These are phyloP conservation scores for Kodamaea anthophila DNA, from an alignment of 1,139 yeast genomes.

Conservation along the genomic window DNA sequence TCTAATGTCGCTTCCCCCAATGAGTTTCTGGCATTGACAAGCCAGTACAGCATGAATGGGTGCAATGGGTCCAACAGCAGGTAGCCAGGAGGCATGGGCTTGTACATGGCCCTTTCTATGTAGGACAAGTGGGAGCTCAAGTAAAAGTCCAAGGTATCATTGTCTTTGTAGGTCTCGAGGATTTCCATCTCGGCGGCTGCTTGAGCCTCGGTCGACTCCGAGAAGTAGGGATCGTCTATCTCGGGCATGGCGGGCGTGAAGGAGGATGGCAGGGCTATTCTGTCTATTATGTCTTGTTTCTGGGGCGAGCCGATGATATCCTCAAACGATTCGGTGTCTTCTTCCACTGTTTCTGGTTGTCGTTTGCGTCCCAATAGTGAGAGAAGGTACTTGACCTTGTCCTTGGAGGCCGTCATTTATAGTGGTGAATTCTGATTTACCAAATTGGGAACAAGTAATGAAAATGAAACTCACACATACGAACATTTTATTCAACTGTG, in stretches of 20 bases:
- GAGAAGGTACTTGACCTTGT: not conserved
- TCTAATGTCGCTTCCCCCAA: no score
- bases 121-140: constrained; percentile 14
- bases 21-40: constrained; percentile 44
- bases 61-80: constrained; percentile 74
- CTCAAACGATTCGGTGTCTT: no score
- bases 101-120: constrained; percentile 25
- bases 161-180: constrained; percentile 9
- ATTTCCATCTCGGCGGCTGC: constrained; percentile 11
- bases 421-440: no score
- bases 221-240: constrained; percentile 10
- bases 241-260: constrained; percentile 6
- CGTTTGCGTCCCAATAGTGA: not conserved
- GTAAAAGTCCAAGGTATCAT: constrained; percentile 8
- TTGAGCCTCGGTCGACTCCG: constrained; percentile 11
- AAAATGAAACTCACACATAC: no score
- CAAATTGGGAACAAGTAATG: no score
- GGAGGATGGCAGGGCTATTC: constrained; percentile 3
- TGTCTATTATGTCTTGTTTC: constrained; percentile 3
- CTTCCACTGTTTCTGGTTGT: no score
- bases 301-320: constrained; percentile 3
- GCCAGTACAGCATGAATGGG: constrained; percentile 90
- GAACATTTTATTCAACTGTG: no score
- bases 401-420: not conserved
- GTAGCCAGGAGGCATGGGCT: constrained; percentile 44